A percentile compares a stretch with the other conserved stretches of the same genome.
Conservation (phyloP, 2,329 filamentous ascomycete species). For the Clathrospora elynae region DNA sequence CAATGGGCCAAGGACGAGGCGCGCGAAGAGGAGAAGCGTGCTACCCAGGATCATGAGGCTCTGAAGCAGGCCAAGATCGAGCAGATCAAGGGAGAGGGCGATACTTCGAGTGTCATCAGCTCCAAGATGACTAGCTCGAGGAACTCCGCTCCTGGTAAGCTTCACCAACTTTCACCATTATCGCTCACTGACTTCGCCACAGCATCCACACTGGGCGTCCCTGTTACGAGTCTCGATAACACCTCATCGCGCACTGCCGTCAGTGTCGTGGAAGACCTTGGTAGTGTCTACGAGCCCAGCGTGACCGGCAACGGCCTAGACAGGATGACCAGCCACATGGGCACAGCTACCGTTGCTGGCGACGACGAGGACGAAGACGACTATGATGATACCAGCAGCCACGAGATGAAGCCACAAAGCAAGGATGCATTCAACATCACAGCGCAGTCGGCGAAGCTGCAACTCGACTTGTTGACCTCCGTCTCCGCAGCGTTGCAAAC, state of each 20-base stretch:
- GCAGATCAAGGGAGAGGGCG: constrained; percentile 57
- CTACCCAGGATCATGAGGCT: constrained; percentile 73
- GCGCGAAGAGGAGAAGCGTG: constrained; percentile 81
- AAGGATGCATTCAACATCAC: constrained; percentile 98
- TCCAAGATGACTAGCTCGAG: constrained; percentile 37
- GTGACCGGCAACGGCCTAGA: constrained; percentile 60
- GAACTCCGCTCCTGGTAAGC: constrained; percentile 40
- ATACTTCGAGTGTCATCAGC: constrained; percentile 48
- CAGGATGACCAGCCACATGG: constrained; percentile 55
- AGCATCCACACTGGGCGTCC: constrained; percentile 55
- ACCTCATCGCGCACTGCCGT: constrained; percentile 49
- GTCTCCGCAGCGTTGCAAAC: constrained; percentile 81
- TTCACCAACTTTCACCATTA: background rate
- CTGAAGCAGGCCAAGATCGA: constrained; percentile 78
- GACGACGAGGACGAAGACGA: constrained; percentile 70
- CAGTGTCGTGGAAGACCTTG: constrained; percentile 60
- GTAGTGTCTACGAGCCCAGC: constrained; percentile 63
- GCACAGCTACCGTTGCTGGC: constrained; percentile 60
- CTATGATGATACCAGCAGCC: constrained; percentile 80
- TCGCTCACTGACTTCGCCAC: constrained; percentile 9
- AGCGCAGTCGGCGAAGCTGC: constrained; percentile 89
- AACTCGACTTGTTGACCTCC: constrained; percentile 86
- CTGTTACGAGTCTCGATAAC: constrained; percentile 50
- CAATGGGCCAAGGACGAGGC: constrained; percentile 98
- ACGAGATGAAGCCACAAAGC: constrained; percentile 71